These are phyloP conservation scores for Avena sativa DNA, from an alignment of 176 grass and related monocot species.

Conservation along the genomic window DNA sequence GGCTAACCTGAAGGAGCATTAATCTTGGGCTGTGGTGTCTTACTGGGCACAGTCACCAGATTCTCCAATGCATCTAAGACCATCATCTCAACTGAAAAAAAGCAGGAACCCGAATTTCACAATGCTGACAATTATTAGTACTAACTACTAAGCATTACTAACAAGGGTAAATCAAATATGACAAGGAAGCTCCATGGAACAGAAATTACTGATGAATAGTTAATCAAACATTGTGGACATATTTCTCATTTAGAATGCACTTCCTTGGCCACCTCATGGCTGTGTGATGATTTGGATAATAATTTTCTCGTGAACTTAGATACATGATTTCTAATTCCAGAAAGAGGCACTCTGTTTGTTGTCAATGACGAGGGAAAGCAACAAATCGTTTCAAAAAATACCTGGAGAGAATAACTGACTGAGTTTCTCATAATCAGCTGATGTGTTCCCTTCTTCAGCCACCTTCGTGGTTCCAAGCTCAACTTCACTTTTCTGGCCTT, in stretches of 20 bases:
- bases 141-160: conserved; percentile 24
- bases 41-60: conserved; percentile 52
- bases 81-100: conserved; percentile 60
- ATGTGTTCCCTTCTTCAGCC: conserved; percentile 37
- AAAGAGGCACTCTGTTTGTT: conserved; percentile 9
- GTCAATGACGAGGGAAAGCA: conserved; percentile 6
- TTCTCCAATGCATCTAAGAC: conserved; percentile 62
- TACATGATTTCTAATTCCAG: conserved; percentile 20
- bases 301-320: neutral
- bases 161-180: conserved; percentile 19
- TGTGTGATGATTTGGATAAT: neutral
- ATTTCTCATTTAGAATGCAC: conserved; percentile 10
- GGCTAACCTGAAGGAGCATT: conserved; percentile 56
- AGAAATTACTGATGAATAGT: conserved; percentile 16
- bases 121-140: neutral
- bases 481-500: conserved; percentile 31
- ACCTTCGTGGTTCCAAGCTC: conserved; percentile 31
- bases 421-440: conserved; percentile 27
- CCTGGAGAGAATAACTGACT: conserved; percentile 48
- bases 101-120: conserved; percentile 10
- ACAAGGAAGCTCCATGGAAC: neutral
- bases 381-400: conserved; percentile 21
- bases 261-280: neutral
- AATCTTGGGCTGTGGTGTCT: conserved; percentile 31
- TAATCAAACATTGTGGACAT: conserved; percentile 3